Conservation (phyloP, 345 rosid genomes). For the Firmiana major region DNA sequence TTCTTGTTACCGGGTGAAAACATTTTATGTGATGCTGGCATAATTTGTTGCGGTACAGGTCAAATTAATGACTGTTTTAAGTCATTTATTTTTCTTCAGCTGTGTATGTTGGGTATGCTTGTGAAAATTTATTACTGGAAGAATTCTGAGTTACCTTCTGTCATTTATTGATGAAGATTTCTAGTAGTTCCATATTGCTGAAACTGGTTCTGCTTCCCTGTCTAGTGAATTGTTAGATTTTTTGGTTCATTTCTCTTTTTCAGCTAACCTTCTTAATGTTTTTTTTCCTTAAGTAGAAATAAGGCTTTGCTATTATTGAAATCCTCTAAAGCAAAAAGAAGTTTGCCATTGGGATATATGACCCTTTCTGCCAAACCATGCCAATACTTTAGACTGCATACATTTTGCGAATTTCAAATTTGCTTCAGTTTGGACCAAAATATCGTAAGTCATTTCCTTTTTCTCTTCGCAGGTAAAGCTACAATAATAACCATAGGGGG, state of each 20-base stretch:
- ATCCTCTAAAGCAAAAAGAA: neutral
- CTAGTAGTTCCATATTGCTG: neutral
- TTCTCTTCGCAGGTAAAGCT: constrained; percentile 68
- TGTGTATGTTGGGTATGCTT: neutral
- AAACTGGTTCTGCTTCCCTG: neutral
- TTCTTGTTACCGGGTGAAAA: neutral
- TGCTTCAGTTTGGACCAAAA: neutral
- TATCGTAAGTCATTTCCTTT: neutral
- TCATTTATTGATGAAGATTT: neutral
- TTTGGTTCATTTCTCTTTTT: neutral
- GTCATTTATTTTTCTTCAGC: neutral
- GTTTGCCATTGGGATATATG: neutral
- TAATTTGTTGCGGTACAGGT: too few species aligned
- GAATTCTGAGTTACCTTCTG: neutral
- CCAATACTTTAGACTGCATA: neutral
- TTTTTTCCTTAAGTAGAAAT: neutral
- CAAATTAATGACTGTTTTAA: neutral
- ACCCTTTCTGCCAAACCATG: constrained; percentile 1
- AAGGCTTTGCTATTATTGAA: neutral
- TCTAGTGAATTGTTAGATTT: neutral
- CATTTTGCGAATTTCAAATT: neutral
- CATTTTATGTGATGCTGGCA: neutral
- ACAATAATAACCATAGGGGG: constrained; percentile 80
- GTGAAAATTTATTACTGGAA: neutral
- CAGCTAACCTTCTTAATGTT: neutral